A percentile compares a stretch with the other conserved stretches of the same genome.
These are phyloP conservation scores for Monilinia vaccinii-corymbosi DNA, from an alignment of 2,329 filamentous ascomycete species.

Conservation along the genomic window DNA sequence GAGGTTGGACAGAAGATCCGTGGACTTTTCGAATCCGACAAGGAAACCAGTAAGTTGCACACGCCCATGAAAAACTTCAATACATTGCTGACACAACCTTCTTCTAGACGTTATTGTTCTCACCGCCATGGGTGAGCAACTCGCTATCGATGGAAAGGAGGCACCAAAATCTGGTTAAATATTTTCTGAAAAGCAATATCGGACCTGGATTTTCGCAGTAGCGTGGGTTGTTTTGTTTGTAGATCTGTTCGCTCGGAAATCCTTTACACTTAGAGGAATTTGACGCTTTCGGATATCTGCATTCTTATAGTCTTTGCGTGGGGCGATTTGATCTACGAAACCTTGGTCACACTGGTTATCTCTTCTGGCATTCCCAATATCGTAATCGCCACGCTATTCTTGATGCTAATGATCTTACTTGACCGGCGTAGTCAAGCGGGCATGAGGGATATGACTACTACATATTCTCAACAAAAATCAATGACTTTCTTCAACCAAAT, in stretches of 20 bases:
- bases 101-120: slow-evolving; percentile 76
- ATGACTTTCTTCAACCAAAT: slow-evolving; percentile 14
- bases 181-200: not conserved
- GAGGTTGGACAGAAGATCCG: slow-evolving; percentile 82
- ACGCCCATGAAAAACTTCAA: not conserved
- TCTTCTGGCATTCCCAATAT: slow-evolving; percentile 20
- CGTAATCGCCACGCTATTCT: slow-evolving; percentile 25
- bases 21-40: slow-evolving; percentile 77
- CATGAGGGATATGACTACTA: slow-evolving; percentile 24
- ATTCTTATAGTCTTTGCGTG: slow-evolving; percentile 36
- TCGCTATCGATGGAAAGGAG: slow-evolving; percentile 89
- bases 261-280: slow-evolving; percentile 20
- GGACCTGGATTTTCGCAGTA: slow-evolving; percentile 20
- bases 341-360: slow-evolving; percentile 35
- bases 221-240: slow-evolving; percentile 23
- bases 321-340: slow-evolving; percentile 37
- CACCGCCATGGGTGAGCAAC: slow-evolving; percentile 93
- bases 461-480: slow-evolving; percentile 28
- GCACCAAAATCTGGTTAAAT: slow-evolving; percentile 44
- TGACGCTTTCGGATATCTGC: slow-evolving; percentile 27
- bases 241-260: slow-evolving; percentile 15
- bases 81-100: slow-evolving; percentile 3
- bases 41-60: slow-evolving; percentile 75
- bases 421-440: slow-evolving; percentile 30
- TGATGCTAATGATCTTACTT: slow-evolving; percentile 26